Evolutionary conservation across 805 yeast genomes (phyloP).

Genomic region (Maudiozyma pseudohumilis): DNA sequence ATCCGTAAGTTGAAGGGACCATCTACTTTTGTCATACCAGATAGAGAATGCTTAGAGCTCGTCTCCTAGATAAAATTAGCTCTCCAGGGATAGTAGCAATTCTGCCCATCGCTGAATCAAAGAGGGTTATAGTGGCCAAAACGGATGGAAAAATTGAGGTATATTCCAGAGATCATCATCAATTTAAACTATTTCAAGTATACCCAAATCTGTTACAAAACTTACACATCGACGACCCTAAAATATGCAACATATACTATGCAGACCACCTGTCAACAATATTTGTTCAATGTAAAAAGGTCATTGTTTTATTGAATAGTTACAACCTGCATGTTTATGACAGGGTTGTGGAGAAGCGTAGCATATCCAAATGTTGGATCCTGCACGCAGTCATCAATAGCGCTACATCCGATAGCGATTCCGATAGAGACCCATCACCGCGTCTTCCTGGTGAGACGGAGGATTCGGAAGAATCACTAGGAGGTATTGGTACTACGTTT

Average conservation of each 20-base stretch:
- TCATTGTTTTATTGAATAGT: constrained; percentile 20
- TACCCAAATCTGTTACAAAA: constrained; percentile 21
- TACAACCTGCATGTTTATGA: constrained; percentile 27
- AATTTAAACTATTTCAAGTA: constrained; percentile 20
- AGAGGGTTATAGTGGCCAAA: constrained; percentile 21
- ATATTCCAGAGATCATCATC: constrained; percentile 17
- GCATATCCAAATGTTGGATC: constrained; percentile 22
- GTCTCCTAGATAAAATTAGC: constrained; percentile 11
- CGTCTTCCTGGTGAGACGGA: too few species aligned
- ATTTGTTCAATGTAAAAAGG: constrained; percentile 21
- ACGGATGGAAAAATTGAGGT: constrained; percentile 23
- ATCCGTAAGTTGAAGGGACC: too few species aligned
- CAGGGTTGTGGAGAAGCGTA: constrained; percentile 24
- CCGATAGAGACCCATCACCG: constrained; percentile 3
- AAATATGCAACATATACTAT: constrained; percentile 15
- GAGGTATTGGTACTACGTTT: constrained; percentile 8
- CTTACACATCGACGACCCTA: constrained; percentile 12
- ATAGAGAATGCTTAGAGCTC: constrained; percentile 21
- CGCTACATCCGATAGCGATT: not conserved
- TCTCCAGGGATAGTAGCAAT: constrained; percentile 19
- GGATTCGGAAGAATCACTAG: not conserved
- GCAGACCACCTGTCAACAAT: constrained; percentile 21
- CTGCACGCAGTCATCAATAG: constrained; percentile 7
- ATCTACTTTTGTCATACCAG: too few species aligned
- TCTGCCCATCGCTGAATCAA: constrained; percentile 18